phyloP scores from a whole-genome alignment of 257 asterid genomes.

The Primulina huaijiensis region DNA sequence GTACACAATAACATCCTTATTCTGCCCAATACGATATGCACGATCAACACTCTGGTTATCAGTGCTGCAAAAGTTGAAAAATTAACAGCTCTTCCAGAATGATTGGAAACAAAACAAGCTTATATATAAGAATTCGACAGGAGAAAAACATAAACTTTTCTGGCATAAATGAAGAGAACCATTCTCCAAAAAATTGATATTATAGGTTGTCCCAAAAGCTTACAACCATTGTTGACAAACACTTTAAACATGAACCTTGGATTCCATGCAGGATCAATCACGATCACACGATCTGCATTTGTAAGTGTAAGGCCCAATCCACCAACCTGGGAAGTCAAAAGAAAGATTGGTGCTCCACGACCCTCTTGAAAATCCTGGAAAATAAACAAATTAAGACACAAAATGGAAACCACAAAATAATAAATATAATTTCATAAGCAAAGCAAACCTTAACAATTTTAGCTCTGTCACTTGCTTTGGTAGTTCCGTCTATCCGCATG shows the following conservation, averaged over 20 bases:
- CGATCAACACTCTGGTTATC: constrained; percentile 97
- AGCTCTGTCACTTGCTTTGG: constrained; percentile 72
- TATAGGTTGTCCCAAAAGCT: not conserved
- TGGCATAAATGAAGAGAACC: not conserved
- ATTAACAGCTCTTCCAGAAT: constrained; percentile 10
- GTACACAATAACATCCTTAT: constrained; percentile 86
- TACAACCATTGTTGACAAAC: constrained; percentile 2
- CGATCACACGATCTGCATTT: constrained; percentile 94
- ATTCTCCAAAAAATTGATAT: not conserved
- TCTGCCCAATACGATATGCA: constrained; percentile 95
- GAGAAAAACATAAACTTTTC: not conserved
- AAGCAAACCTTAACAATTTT: constrained; percentile 71
- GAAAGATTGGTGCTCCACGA: constrained; percentile 70
- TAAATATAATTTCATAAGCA: constrained; percentile 14
- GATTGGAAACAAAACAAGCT: constrained; percentile 5
- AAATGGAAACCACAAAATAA: constrained; percentile 11
- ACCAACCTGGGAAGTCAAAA: constrained; percentile 93
- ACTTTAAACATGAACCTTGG: constrained; percentile 57
- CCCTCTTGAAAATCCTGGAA: constrained; percentile 93
- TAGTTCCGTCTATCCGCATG: constrained; percentile 88
- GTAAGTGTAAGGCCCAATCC: constrained; percentile 97
- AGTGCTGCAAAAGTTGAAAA: constrained; percentile 55
- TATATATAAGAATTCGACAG: constrained; percentile 13
- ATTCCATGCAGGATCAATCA: constrained; percentile 98
- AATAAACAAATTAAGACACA: constrained; percentile 17